These are phyloP conservation scores for Venturia pyrina DNA, from an alignment of 2,329 filamentous ascomycete genomes.

Conservation along the genomic window DNA sequence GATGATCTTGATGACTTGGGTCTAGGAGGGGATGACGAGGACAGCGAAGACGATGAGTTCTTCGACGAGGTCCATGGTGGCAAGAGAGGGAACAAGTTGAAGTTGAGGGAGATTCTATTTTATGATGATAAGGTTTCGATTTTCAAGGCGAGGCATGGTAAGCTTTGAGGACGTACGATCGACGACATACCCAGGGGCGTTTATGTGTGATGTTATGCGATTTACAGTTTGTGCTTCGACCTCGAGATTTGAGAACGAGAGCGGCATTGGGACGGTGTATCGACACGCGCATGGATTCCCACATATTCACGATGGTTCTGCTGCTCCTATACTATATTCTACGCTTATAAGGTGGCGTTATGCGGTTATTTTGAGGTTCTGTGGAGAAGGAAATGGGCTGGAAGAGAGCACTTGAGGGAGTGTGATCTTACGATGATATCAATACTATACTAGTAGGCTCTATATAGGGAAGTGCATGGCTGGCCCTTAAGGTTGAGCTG, in stretches of 20 bases:
- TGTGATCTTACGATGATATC: not conserved
- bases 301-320: not conserved
- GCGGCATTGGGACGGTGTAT: slow-evolving; percentile 7
- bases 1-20: slow-evolving; percentile 41
- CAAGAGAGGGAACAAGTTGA: slow-evolving; percentile 37
- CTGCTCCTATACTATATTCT: not conserved
- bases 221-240: not conserved
- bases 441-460: not conserved
- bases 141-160: slow-evolving; percentile 63
- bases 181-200: slow-evolving; percentile 2
- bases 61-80: slow-evolving; percentile 37
- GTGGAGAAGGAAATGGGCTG: not conserved
- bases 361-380: not conserved
- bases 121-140: slow-evolving; percentile 77
- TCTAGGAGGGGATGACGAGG: slow-evolving; percentile 38
- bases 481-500: not conserved
- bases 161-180: slow-evolving; percentile 19
- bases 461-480: not conserved
- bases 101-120: slow-evolving; percentile 68
- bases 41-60: slow-evolving; percentile 40
- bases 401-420: not conserved
- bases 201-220: not conserved
- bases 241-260: not conserved
- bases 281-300: not conserved
- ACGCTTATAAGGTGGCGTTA: not conserved